Base-by-base conservation (phyloP, 352 stramenopile species). In the Thalassiosira mediterranea region DNA sequence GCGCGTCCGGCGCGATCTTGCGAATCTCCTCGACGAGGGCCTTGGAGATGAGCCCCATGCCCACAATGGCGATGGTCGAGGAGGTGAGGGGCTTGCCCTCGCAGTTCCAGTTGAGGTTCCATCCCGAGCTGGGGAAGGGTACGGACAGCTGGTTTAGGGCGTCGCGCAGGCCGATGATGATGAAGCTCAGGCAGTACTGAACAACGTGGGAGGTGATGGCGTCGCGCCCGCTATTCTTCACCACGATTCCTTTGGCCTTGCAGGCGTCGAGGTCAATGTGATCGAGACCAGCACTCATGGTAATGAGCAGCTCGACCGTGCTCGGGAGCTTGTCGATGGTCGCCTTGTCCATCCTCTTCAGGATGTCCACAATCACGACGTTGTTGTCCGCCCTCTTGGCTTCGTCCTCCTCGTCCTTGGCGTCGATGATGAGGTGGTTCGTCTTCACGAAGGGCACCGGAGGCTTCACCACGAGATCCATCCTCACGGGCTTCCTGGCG, bases 261-360 rank as follows among this genome's bases (percentile, higher is more conserved):
- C 91, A 96, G 31, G 90, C 90, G 10, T 91, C 77, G 1, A 96
- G 74, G 53, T 96, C 93, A 72, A 97, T 95, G 75, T 97, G 93
- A 86, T 97, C 95, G 58, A 94, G 90, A 56, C 94, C 94, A 3
- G 95, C 93, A 21, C 90, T 96, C 91, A 97, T 94, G 40, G 94
- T 96, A 26, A 88, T 75, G 5, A 88, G 52, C 25, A 88, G 46
- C 23, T 70, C 49, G 0, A 74, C 58, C 68, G 95, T 81, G 53
- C 48, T 79, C 19, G 81, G 81, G 13, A 88, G 52, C 10, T 59
- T 62, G 17, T 72, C 74, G 28, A 88, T 82, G 19, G 66, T 79
- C 19, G 68, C 58, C 19, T 72, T 60, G 4, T 26, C 23, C 42
- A 88, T 74, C 40, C 76, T 80, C 34, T 82, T 72, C 26, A 74